Evolutionary conservation across 2,329 filamentous ascomycete genomes (phyloP).

Genomic region (Microdochium nivale): DNA sequence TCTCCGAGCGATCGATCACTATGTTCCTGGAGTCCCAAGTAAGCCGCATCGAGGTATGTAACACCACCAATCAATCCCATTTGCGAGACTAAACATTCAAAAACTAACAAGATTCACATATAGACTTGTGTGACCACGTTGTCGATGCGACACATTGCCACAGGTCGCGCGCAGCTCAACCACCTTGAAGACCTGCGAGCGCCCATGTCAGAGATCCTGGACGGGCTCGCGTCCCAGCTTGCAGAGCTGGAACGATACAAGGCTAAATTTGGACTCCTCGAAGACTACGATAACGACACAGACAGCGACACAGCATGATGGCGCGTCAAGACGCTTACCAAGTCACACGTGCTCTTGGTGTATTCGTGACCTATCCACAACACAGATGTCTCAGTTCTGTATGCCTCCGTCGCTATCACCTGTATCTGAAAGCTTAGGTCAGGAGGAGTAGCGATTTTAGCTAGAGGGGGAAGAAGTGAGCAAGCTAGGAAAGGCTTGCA

Average conservation of each 20-base stretch:
- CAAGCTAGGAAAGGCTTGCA: no score
- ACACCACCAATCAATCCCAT: background rate
- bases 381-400: no score
- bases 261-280: constrained; percentile 38
- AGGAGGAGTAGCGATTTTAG: no score
- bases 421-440: no score
- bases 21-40: constrained; percentile 94
- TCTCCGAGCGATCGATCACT: constrained; percentile 80
- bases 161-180: constrained; percentile 53
- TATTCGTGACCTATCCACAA: background rate
- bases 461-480: no score
- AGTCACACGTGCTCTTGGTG: background rate
- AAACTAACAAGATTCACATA: constrained; percentile 1
- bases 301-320: background rate
- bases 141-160: constrained; percentile 68
- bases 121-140: constrained; percentile 78
- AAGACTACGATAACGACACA: constrained; percentile 11
- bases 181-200: constrained; percentile 65
- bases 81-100: background rate
- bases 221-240: constrained; percentile 51
- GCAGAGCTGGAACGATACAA: constrained; percentile 56
- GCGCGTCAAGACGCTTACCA: background rate
- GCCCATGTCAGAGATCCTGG: constrained; percentile 67
- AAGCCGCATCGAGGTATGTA: constrained; percentile 82
- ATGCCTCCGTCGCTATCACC: no score